phyloP scores from a whole-genome alignment of 2,329 filamentous ascomycete species.

The Venturia nashicola region DNA sequence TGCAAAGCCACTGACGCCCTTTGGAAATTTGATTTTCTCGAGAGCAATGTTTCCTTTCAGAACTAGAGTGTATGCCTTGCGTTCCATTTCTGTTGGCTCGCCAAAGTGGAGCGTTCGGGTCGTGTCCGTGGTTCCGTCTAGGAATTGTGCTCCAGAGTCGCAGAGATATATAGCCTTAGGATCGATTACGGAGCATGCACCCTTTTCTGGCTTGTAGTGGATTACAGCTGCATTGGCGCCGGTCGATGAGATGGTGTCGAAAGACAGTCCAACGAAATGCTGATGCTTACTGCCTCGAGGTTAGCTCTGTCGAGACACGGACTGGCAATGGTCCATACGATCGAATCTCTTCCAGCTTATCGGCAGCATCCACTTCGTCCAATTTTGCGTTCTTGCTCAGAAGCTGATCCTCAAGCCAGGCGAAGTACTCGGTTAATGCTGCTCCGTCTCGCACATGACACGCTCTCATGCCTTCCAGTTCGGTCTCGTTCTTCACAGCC shows the following conservation, averaged over 20 bases:
- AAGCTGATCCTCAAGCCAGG: slow-evolving; percentile 89
- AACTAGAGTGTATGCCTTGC: slow-evolving; percentile 83
- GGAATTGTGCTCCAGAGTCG: slow-evolving; percentile 93
- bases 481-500: slow-evolving; percentile 83
- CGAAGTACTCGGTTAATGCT: slow-evolving; percentile 83
- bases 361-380: slow-evolving; percentile 83
- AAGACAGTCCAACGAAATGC: slow-evolving; percentile 80
- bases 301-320: background rate
- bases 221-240: slow-evolving; percentile 89
- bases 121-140: slow-evolving; percentile 91
- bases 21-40: slow-evolving; percentile 79
- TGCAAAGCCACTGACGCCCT: slow-evolving; percentile 87
- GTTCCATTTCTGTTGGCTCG: slow-evolving; percentile 69
- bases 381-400: slow-evolving; percentile 57
- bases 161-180: slow-evolving; percentile 82
- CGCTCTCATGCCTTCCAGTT: slow-evolving; percentile 82
- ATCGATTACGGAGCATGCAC: slow-evolving; percentile 71
- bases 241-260: slow-evolving; percentile 91
- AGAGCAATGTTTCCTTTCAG: slow-evolving; percentile 88
- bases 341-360: slow-evolving; percentile 73
- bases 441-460: slow-evolving; percentile 92
- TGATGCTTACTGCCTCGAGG: slow-evolving; percentile 40
- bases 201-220: slow-evolving; percentile 83
- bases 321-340: slow-evolving; percentile 20
- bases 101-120: slow-evolving; percentile 91